These are phyloP conservation scores for Pichia cactophila DNA, from an alignment of 1,139 yeast genomes.

Conservation along the genomic window DNA sequence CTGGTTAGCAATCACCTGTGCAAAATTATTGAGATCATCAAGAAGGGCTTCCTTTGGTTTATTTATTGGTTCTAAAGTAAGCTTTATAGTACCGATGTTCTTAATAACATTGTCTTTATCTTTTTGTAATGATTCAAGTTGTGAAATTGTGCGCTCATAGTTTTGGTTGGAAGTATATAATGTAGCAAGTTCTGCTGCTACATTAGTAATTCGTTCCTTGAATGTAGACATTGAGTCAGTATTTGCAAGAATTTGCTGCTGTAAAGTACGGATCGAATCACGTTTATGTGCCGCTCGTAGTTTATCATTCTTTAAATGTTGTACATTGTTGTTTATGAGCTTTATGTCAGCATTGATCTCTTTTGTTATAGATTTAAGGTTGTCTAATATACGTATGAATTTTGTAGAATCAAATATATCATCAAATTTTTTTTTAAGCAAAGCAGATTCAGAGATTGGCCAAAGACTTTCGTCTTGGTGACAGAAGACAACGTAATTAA, in stretches of 20 bases:
- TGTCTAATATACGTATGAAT: slow-evolving; percentile 84
- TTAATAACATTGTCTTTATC: slow-evolving; percentile 38
- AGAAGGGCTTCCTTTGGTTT: slow-evolving; percentile 46
- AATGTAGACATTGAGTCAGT: slow-evolving; percentile 44
- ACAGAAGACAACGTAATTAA: slow-evolving; percentile 91
- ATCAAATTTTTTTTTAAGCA: slow-evolving; percentile 84
- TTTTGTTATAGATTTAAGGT: slow-evolving; percentile 65
- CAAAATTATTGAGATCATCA: slow-evolving; percentile 47
- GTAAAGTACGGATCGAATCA: slow-evolving; percentile 40
- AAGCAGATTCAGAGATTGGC: slow-evolving; percentile 93
- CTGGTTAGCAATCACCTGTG: slow-evolving; percentile 36
- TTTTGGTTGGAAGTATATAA: slow-evolving; percentile 75
- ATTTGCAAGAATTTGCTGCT: slow-evolving; percentile 38
- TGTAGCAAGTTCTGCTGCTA: slow-evolving; percentile 52
- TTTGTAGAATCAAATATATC: slow-evolving; percentile 94
- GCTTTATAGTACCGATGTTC: slow-evolving; percentile 42
- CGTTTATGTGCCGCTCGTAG: slow-evolving; percentile 60
- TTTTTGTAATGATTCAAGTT: slow-evolving; percentile 50
- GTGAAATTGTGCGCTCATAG: slow-evolving; percentile 65
- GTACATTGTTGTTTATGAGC: slow-evolving; percentile 68
- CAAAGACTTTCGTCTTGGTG: slow-evolving; percentile 96
- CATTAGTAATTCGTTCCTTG: slow-evolving; percentile 41
- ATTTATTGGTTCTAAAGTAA: slow-evolving; percentile 37
- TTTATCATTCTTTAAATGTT: slow-evolving; percentile 65
- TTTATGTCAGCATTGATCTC: slow-evolving; percentile 72